Base-by-base conservation (phyloP, 83 land plant species). In the Isoetes engelmannii region DNA sequence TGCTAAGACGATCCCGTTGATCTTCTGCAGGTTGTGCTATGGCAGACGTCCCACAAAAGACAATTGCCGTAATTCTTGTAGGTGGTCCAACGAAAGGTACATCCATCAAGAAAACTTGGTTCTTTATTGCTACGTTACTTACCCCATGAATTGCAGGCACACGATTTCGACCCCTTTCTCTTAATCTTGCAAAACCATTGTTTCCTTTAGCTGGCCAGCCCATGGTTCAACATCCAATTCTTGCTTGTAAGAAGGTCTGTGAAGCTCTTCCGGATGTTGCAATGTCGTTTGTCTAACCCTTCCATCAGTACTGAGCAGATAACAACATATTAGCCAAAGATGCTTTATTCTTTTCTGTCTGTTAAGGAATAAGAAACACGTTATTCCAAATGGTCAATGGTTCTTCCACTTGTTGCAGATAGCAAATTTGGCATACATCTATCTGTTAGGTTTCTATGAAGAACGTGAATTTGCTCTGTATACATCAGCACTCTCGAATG, bases 381-480 rank as follows among this genome's bases (percentile, higher is more conserved):
- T 18, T 21, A 13, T 9, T 17, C 37, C 20, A 9, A n/a, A 17
- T 13, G 1, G 63, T 56, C 3, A 18, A 12, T 69, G 0, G 65
- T 54, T 18, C 19, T 59, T 59, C 12, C 12, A 18, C 20, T 53
- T 69, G n/a, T 60, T 15, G 5, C 72, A 94, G 97, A 95, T 95
- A 61, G 89, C 97, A 57, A 89, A 89, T 68, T 69, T 95, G 67
- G 89, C 73, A n/a, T 94, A 89, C 54, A 84, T 95, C 57, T 95
- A 83, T 75, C 87, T 95, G 10, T 62, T 95, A 74, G 97, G 99
- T 5, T 89, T 95, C 75, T 95, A 95, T 56, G 94, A 95, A 67
- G 99, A 95, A 74, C 75, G 85, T 5, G 99, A 95, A 69, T 95
- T 95, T 71, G 83, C 99, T 5, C 73, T 95, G 28, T 92, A 85